These are phyloP conservation scores for Pancytospora philotis DNA, from an alignment of 371 early-diverging fungal species.

Conservation along the genomic window DNA sequence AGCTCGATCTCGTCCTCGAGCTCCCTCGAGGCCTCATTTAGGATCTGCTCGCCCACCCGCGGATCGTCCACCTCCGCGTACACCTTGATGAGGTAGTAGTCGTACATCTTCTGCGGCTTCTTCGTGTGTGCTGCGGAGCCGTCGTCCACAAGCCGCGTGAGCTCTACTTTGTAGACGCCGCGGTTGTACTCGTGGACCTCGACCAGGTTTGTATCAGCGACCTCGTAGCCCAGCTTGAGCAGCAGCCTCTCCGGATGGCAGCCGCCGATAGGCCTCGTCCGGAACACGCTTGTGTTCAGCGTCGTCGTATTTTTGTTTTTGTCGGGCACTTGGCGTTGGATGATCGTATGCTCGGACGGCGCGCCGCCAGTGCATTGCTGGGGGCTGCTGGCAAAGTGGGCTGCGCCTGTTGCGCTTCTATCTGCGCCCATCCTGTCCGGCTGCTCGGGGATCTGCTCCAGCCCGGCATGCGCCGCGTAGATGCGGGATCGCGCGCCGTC, in stretches of 20 bases:
- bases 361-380: not conserved
- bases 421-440: too few relatives aligned
- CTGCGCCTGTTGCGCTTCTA: too few relatives aligned
- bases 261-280: not conserved
- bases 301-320: conserved; percentile 21
- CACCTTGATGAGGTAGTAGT: conserved; percentile 24
- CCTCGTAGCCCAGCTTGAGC: conserved; percentile 3
- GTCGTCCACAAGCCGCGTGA: conserved; percentile 4
- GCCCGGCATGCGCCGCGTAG: too few relatives aligned
- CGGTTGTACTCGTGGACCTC: conserved; percentile 1
- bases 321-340: not conserved
- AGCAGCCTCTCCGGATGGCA: conserved; percentile 2
- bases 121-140: not conserved
- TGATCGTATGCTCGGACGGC: not conserved
- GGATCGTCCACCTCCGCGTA: not conserved
- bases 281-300: not conserved
- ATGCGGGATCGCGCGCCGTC: too few relatives aligned
- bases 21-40: conserved; percentile 3
- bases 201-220: not conserved
- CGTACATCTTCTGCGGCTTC: not conserved
- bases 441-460: too few relatives aligned
- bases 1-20: conserved; percentile 3
- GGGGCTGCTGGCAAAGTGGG: not conserved
- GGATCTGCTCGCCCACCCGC: conserved; percentile 14
- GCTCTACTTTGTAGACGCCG: conserved; percentile 20